Base-by-base conservation (phyloP, 345 rosid genomes). In the Triadica sebifera region DNA sequence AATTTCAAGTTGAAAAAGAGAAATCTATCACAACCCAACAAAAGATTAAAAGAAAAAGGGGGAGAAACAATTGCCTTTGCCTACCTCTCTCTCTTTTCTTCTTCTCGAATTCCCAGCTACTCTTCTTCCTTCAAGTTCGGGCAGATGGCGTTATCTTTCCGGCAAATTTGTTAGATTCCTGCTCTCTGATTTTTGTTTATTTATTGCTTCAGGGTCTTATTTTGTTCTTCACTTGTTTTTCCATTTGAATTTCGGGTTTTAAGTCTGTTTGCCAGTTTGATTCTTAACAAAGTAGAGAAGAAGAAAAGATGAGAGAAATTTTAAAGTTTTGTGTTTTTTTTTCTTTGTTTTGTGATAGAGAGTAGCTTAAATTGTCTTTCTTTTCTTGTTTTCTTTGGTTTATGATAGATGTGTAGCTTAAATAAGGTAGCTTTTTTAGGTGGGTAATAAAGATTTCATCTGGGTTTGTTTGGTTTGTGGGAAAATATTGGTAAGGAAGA, bases 91-190 rank as follows among this genome's bases (percentile, higher is more conserved):
- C 74, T 50, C 24, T 52, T 9, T 58, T 25, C 70, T 46, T 56
- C 58, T 8, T 77, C 84, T 73, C 69, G 77, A 71, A 51, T 53
- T 72, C 72, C 71, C 80, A 72, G 81, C 78, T 86, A 70, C 47
- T 73, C 53, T 70, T 73, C 67, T 73, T 70, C 47, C 80, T 38
- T 74, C 85, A 77, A 41, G 56, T 63, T n/a, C 87, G 73, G 71
- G 80, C 73, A 50, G 76, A 58, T 67, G 77, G 69, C 67, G 49
- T 73, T 82, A 72, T 62, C 81, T 75, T 61, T 67, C 84, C 65
- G 76, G 77, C 74, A 17, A 29, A 25, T 57, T 20, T 62, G 24
- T 61, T 74, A 51, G 74, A 12, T 53, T 68, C 77, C 71, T 75
- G 76, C 71, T 64, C 65, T 78, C 73, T 80, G 81, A 80, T 9